Base-by-base conservation (phyloP, 2,329 filamentous ascomycete genomes). In the Fusarium heterosporum region DNA sequence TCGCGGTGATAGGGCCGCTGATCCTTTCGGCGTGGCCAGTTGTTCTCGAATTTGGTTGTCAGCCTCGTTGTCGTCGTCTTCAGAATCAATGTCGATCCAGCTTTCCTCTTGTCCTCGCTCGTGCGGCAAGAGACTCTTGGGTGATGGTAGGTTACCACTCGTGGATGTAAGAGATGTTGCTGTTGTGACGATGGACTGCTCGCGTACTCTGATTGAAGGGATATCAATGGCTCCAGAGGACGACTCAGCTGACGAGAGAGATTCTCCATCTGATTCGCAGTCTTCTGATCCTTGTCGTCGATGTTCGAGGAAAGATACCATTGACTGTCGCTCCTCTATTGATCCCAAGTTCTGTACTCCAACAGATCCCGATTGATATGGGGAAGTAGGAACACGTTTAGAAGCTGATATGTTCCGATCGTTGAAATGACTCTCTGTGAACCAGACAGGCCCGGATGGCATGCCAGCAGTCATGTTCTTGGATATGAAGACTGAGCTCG, bases 381-480 rank as follows among this genome's bases (percentile, higher is more conserved):
- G 72, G 2, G 73, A 73, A 26, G 69, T 69, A 8, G 61, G 55
- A 6, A 69, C 55, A 29, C 74, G 71, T 10, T 62, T 59, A 4
- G 69, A 56, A 29, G 64, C 60, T 28, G 66, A 48, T 45, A 61
- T 51, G 6, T 53, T 65, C 26, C 67, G 61, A 34, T 43, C 52
- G 29, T 57, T 62, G 19, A 47, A 43, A 14, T 65, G 60, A 32
- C 65, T 64, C 50, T 76, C 75, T 8, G 75, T 72, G 16, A 71
- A 72, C 7, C 77, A 77, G 16, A 83, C 71, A 4, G 74, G 72
- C 34, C 74, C 74, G 12, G 75, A 74, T 1, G 85, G 85, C 10
- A 78, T 70, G 10, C 85, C 85, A 22, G 84, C 81, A 8, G 85
- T 85, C 80, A 87, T 82, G 57, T 81, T 82, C 70, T 78, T 84